These are phyloP conservation scores for Wallemia mellicola DNA, from an alignment of 1,284 basidiomycete genomes.

Conservation along the genomic window DNA sequence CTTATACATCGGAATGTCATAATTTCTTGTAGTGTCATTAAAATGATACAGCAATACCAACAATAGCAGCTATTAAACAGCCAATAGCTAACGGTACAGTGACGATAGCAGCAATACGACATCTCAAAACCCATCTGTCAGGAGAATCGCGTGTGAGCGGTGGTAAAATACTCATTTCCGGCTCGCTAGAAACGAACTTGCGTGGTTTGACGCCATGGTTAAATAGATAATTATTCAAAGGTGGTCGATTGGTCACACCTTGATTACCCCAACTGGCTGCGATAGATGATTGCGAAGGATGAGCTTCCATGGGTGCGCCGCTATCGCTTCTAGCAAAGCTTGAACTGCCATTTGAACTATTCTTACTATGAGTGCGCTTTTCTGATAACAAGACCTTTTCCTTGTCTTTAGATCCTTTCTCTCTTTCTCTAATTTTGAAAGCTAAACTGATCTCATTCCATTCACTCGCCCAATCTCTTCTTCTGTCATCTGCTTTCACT, in stretches of 20 bases:
- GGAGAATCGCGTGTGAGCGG: not conserved
- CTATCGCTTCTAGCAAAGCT: not conserved
- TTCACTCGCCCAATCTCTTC: not conserved
- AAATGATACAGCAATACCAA: not conserved
- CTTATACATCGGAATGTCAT: not conserved
- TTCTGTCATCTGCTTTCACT: not conserved
- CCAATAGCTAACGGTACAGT: not conserved
- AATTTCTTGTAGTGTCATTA: not conserved
- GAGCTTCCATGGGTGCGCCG: not conserved
- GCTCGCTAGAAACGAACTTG: not conserved
- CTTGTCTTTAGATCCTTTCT: not conserved
- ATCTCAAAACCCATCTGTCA: not conserved
- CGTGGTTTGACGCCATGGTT: not conserved
- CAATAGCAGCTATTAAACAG: not conserved
- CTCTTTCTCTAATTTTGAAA: not conserved
- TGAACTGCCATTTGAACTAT: not conserved
- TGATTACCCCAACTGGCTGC: not conserved
- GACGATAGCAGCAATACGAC: not conserved
- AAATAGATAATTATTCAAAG: not conserved
- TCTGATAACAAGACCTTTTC: not conserved
- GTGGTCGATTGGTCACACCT: not conserved
- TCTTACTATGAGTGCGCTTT: not conserved
- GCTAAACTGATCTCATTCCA: not conserved
- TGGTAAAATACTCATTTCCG: not conserved
- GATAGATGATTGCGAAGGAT: not conserved